Evolutionary conservation across 2,329 filamentous ascomycete species (phyloP), one percentile per base, ranked within the genome.

Genomic region (Thelonectria discophora): DNA sequence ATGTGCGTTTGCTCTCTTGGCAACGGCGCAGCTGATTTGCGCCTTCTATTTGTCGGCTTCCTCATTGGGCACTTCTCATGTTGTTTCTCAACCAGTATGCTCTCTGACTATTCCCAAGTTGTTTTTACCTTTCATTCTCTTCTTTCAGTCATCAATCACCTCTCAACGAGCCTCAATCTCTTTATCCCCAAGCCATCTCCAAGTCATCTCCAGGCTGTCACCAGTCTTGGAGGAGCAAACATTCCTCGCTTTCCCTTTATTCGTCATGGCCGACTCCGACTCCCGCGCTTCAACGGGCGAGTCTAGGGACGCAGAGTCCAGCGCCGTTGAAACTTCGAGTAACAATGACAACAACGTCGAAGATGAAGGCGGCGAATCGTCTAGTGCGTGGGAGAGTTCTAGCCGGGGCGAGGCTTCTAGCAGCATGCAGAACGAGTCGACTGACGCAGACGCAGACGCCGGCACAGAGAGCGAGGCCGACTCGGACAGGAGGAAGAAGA

Each of bases 261-360:
- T 15, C 34, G 12, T 7, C 34, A 37, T 37, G 34, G 12, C 2
- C 15, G 34, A 13, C 10, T 37, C 34, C 3, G 34, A 37, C 7
- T 37, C 34, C 15, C 34, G 34, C 11, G n/a, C 13, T 3, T 55
- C 32, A 49, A 45, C 7, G 48, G 50, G 12, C 55, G 27, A 42
- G 51, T 58, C 5, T 51, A 61, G 37, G 13, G 50, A 53, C 13
- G 51, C 5, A n/a, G 39, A 21, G 2, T 49, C 27, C 27, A 10
- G 27, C 42, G 30, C 45, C 3, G 37, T 46, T 7, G 43, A 51
- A 6, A 55, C 66, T 3, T 46, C 45, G 2, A 53, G 45, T 30
- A 43, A 46, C 27, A 20, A 39, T 8, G 21, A 48, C 17, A 45
- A 24, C 30, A 6, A 24, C 21, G 21, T 3, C 21, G 21, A 24